These are phyloP conservation scores for Penstemon newberryi DNA, from an alignment of 257 asterid genomes.

Conservation along the genomic window DNA sequence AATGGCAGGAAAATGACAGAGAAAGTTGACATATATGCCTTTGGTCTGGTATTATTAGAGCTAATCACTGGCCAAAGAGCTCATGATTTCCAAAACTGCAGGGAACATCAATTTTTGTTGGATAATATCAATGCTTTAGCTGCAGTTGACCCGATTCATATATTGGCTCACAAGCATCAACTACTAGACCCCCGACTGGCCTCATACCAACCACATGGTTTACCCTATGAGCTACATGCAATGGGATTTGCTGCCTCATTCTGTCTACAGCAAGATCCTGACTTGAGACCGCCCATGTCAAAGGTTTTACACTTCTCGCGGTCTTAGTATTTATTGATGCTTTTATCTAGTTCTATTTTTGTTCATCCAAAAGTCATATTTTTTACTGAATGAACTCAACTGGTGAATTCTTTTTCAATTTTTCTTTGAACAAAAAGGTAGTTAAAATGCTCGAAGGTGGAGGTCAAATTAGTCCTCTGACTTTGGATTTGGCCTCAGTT, in stretches of 20 bases:
- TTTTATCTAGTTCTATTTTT: not conserved
- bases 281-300: constrained; percentile 77
- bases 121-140: constrained; percentile 48
- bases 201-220: constrained; percentile 38
- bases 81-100: constrained; percentile 49
- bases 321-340: not conserved
- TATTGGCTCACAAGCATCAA: constrained; percentile 49
- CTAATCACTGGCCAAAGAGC: constrained; percentile 65
- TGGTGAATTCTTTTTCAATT: not conserved
- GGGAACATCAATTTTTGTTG: constrained; percentile 42
- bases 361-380: not conserved
- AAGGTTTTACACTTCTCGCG: constrained; percentile 47
- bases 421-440: constrained; percentile 38
- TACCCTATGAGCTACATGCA: constrained; percentile 65
- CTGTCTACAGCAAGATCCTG: constrained; percentile 81
- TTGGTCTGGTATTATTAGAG: constrained; percentile 72
- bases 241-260: constrained; percentile 69
- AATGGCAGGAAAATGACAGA: constrained; percentile 55
- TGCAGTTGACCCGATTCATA: constrained; percentile 48
- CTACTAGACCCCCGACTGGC: constrained; percentile 53
- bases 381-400: too few species aligned
- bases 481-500: constrained; percentile 43
- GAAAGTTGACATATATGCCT: constrained; percentile 82
- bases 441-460: constrained; percentile 74
- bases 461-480: constrained; percentile 35